Percentiles rank a stretch among this genome's conserved stretches.
Conservation (phyloP, 2,329 filamentous ascomycete species). For the Graphilbum fragrans region DNA sequence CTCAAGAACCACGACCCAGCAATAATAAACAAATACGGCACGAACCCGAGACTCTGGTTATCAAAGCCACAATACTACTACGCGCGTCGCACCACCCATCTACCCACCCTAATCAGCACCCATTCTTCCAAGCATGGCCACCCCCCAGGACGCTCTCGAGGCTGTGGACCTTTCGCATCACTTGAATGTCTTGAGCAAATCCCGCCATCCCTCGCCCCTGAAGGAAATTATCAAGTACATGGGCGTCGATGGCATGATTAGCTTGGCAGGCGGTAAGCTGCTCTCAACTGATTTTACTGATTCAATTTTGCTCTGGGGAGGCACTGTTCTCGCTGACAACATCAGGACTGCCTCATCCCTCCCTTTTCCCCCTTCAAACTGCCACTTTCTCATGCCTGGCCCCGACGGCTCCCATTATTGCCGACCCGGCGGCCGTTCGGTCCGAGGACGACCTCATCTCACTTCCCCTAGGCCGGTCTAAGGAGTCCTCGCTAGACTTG, state of each 20-base stretch:
- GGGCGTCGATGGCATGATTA: conserved; percentile 21
- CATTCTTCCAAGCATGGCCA: background rate
- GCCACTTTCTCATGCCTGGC: conserved; percentile 1
- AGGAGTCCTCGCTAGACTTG: background rate
- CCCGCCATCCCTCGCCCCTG: conserved; percentile 18
- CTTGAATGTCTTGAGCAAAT: conserved; percentile 16
- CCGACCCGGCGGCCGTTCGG: background rate
- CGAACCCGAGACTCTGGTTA: too few relatives aligned
- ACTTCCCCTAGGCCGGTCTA: background rate
- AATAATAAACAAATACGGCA: too few relatives aligned
- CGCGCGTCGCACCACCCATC: too few relatives aligned
- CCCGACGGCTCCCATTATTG: background rate
- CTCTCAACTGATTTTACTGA: background rate
- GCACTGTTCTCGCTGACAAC: background rate
- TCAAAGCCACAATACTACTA: too few relatives aligned
- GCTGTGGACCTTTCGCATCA: conserved; percentile 16
- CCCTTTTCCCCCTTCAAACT: conserved; percentile 14
- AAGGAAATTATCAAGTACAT: conserved; percentile 22
- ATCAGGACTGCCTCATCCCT: conserved; percentile 17
- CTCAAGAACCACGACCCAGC: too few relatives aligned
- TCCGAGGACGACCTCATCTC: background rate
- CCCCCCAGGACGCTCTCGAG: background rate
- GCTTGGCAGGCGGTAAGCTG: conserved; percentile 16
- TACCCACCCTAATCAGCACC: background rate
- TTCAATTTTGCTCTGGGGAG: background rate